phyloP scores from a whole-genome alignment of 306 rosid genomes.

The Medicago arabica region DNA sequence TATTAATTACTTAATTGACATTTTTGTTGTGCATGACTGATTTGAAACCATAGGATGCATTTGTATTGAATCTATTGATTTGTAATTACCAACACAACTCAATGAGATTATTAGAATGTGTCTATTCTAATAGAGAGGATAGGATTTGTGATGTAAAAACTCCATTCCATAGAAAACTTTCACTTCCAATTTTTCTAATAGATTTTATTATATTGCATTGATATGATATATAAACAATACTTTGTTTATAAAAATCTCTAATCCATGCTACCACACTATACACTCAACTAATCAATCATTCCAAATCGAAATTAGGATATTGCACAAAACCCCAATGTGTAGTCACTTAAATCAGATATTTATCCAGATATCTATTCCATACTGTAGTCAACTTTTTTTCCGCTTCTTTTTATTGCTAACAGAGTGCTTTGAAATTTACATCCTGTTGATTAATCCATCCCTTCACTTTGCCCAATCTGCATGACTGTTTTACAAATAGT shows the following conservation, averaged over 20 bases:
- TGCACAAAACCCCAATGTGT: conserved; percentile 39
- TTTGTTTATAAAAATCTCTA: conserved; percentile 30
- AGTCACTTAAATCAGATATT: conserved; percentile 34
- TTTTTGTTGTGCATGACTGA: not conserved
- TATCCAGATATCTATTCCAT: conserved; percentile 10
- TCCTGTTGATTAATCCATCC: conserved; percentile 53
- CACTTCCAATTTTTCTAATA: conserved; percentile 17
- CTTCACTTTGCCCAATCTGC: conserved; percentile 68
- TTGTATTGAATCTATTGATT: not conserved
- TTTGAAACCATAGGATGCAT: not conserved
- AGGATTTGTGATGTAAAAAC: not conserved
- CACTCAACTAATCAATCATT: conserved; percentile 47
- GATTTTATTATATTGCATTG: conserved; percentile 4
- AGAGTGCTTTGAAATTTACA: conserved; percentile 55
- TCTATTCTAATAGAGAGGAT: not conserved
- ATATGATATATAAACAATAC: conserved; percentile 22
- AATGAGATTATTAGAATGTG: not conserved
- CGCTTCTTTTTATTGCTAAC: conserved; percentile 51
- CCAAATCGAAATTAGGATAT: conserved; percentile 32
- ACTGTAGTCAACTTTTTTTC: conserved; percentile 24
- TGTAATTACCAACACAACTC: not conserved
- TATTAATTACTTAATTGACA: not conserved
- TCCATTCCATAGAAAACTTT: conserved; percentile 24
- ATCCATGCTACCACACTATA: conserved; percentile 39
- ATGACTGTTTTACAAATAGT: conserved; percentile 66